Conservation (phyloP, 83 land plant genomes). For the Picea mariana region DNA sequence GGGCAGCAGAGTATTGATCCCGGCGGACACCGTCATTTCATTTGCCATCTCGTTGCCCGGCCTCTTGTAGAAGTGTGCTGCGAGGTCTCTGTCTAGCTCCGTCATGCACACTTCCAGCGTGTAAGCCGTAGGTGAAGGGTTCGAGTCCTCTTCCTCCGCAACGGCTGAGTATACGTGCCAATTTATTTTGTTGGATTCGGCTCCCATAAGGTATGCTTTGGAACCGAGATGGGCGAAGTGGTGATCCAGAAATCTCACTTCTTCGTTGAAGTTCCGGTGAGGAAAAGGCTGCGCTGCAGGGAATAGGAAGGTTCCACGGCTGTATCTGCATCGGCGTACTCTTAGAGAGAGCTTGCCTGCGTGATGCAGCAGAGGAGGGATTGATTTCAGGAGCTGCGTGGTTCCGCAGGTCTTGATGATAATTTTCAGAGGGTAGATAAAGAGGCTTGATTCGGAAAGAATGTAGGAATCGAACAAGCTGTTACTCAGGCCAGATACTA, state of each 20-base stretch:
- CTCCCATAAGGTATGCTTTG: constrained; percentile 60
- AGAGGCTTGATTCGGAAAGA: constrained; percentile 89
- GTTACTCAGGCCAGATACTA: constrained; percentile 83
- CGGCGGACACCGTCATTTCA: constrained; percentile 70
- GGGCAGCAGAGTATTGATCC: constrained; percentile 55
- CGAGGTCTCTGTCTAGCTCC: constrained; percentile 51
- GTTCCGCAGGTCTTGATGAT: constrained; percentile 96
- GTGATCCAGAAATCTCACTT: constrained; percentile 61
- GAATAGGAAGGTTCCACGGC: constrained; percentile 86
- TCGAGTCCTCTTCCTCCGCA: constrained; percentile 3
- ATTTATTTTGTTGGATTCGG: constrained; percentile 37
- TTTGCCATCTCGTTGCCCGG: constrained; percentile 28
- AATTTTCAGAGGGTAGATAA: constrained; percentile 73
- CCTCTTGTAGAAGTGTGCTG: constrained; percentile 51
- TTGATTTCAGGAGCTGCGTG: constrained; percentile 72
- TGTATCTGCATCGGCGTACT: constrained; percentile 56
- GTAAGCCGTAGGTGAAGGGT: constrained; percentile 15
- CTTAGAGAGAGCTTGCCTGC: constrained; percentile 44
- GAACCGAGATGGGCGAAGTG: constrained; percentile 38
- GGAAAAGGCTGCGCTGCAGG: constrained; percentile 86
- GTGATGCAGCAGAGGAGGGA: constrained; percentile 53
- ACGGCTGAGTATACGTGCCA: constrained; percentile 88
- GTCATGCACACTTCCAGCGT: constrained; percentile 94
- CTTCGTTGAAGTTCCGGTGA: constrained; percentile 70
- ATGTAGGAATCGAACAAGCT: constrained; percentile 76